Base-by-base conservation (phyloP, 129 eudicot species). In the Erigeron canadensis region DNA sequence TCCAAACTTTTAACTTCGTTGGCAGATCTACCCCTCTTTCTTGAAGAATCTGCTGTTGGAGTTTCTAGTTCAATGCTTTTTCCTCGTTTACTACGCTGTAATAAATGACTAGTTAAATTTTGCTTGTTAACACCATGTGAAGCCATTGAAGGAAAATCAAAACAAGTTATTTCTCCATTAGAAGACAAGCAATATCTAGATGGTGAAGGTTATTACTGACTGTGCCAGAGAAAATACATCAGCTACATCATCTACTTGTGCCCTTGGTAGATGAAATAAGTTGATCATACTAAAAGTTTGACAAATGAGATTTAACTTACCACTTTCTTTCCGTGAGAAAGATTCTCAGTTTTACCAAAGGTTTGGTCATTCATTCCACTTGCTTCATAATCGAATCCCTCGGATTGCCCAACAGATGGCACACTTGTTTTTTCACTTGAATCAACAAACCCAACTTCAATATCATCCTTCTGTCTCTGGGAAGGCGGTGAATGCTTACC, bases 51-150 rank as follows among this genome's bases (percentile, higher is more conserved):
- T 15, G 17, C n/a, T 43, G 71, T 21, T 38, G 51, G 71, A 59
- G 63, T 69, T 63, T 55, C 61, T 39, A 17, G 54, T 42, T 65
- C 70, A 43, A 15, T 62, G 40, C 53, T 19, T 74, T 67, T 79
- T 15, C 82, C 79, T 74, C 68, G 81, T 62, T 75, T 81, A 74
- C 85, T 74, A 72, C 64, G 82, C 91, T 85, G 80, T 79, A 70
- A 47, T 28, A 81, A 60, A 62, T 16, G 43, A 72, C 56, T 51
- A 44, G 48, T 61, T 37, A 74, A 8, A 7, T 44, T 58, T 71
- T 18, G 38, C 43, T 18, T 63, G n/a, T 50, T n/a, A 28, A 46
- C 58, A 66, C 19, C n/a, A 11, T 21, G 45, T 11, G 59, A 81
- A 65, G 3, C 34, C 34, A 28, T n/a, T n/a, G 3, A 3, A 15